Base-by-base conservation (phyloP, 1,284 basidiomycete species). In the Ustilago tritici region DNA sequence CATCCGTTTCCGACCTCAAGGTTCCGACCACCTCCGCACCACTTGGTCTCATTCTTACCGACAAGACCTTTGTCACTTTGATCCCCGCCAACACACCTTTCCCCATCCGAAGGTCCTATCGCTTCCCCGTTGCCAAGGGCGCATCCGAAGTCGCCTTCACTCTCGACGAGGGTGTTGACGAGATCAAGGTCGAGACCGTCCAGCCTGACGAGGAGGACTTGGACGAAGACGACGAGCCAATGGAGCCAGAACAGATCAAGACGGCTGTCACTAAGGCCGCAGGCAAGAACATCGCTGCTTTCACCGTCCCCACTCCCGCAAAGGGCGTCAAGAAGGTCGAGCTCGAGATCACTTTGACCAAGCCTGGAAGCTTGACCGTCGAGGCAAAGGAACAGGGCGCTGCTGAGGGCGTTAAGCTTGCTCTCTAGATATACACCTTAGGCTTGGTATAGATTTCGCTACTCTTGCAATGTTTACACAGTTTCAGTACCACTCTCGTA, bases 111-210 rank as follows among this genome's bases (percentile, higher is more conserved):
- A 88, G 95, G 59, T 89, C 89, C 6, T 89, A 93, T 56, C 88
- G 90, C 17, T 89, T 97, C 78, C 69, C 74, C 34, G 70, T 78
- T 23, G 65, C 81, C 32, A 56, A 54, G 19, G 78, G 78, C 36
- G 73, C 76, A 19, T 54, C 66, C 31, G 36, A 19, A 15, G 66
- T 76, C 41, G 90, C 93, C 32, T 89, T 96, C 71, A 93, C 95
- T 87, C 88, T 98, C 49, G 95, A 93, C 91, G 93, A 98, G 87
- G 93, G 92, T 53, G 90, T 91, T 75, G 92, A 94, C 81, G 90
- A 90, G 14, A 89, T 98, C 82, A 91, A 92, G 81, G 88, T 93
- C 23, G 92, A 94, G 55, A 78, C 65, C 35, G 61, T 85, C 56
- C 72, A 70, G 32, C 73, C 76, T 3, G 70, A 75, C n/a, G 69